Evolutionary conservation across 371 early-diverging fungal genomes (phyloP), one percentile per base, ranked within the genome.

Genomic region (Lichtheimia hyalospora): DNA sequence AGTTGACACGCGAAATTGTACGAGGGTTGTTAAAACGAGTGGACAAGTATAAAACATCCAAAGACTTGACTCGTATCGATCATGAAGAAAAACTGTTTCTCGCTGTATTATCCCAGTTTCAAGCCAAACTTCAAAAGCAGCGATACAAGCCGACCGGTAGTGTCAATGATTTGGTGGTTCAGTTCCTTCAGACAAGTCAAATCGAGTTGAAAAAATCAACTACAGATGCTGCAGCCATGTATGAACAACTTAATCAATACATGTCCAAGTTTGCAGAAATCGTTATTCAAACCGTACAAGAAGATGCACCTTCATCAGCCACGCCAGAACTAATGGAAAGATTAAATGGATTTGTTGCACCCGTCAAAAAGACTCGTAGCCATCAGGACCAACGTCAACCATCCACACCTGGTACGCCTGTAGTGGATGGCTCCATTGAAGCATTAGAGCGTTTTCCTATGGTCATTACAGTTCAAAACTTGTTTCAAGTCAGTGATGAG

Each of bases 321-420:
- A 71, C 74, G 20, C 75, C 75, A 1, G 81, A 80, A 55, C 41
- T 75, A 3, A 49, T 80, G 48, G 74, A 79, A 14, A 64, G 61
- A 16, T 61, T 79, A 21, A 60, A 64, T 40, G 64, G 65, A 20
- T 73, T 75, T 6, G 64, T 57, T 60, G 67, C 21, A 46, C 67
- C 46, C 18, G 18, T 24, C 3, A 71, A 55, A 21, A 57, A 27
- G 18, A 27, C 58, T 3, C 58, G 62, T 8, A 60, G 65, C 18
- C 59, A 58, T 5, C 57, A 64, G 1, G 59, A 58, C 10, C 60
- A 61, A 21, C 62, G 64, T 23, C 67, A 57, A 10, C 61, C 64
- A 15, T 54, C 60, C 8, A 25, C 60, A 62, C 15, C 57, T 16
- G 16, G 61, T 40, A 44, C 59, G 21, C 60, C 62, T 27, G 46